phyloP scores from a whole-genome alignment of 176 grass and related monocot genomes.

The Oryza officinalis region DNA sequence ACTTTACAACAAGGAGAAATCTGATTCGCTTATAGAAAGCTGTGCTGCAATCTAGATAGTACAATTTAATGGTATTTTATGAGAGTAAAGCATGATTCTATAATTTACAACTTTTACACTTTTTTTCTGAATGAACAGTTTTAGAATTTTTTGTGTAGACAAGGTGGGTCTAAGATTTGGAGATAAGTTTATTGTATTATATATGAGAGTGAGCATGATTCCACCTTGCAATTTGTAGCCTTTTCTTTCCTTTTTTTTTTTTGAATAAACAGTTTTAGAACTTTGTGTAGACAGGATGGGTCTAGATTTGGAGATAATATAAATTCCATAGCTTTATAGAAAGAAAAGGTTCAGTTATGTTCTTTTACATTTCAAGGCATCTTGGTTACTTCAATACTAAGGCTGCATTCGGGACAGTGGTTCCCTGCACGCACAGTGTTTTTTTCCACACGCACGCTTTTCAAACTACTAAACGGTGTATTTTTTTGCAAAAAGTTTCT shows the following conservation, averaged over 20 bases:
- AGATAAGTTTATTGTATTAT: neutral
- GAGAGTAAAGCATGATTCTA: too few relatives aligned
- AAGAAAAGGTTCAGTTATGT: conserved; percentile 9
- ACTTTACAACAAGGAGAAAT: neutral
- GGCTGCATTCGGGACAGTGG: too few relatives aligned
- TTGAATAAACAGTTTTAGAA: neutral
- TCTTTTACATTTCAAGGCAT: neutral
- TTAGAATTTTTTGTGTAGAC: too few relatives aligned
- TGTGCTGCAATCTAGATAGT: neutral
- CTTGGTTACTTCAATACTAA: neutral
- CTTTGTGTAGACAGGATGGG: neutral
- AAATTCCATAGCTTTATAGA: neutral
- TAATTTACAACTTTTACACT: too few relatives aligned
- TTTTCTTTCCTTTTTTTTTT: too few relatives aligned
- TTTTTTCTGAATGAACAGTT: too few relatives aligned
- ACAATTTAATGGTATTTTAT: too few relatives aligned
- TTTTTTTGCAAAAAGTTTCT: too few relatives aligned
- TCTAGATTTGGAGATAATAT: neutral
- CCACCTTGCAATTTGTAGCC: neutral
- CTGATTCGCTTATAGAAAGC: neutral
- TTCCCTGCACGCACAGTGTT: too few relatives aligned
- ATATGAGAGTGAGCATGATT: neutral
- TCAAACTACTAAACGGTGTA: too few relatives aligned
- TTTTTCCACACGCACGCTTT: too few relatives aligned
- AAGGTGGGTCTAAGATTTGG: too few relatives aligned